Conservation (phyloP, 495 filamentous ascomycete genomes). For the Penicillium macrosclerotiorum region DNA sequence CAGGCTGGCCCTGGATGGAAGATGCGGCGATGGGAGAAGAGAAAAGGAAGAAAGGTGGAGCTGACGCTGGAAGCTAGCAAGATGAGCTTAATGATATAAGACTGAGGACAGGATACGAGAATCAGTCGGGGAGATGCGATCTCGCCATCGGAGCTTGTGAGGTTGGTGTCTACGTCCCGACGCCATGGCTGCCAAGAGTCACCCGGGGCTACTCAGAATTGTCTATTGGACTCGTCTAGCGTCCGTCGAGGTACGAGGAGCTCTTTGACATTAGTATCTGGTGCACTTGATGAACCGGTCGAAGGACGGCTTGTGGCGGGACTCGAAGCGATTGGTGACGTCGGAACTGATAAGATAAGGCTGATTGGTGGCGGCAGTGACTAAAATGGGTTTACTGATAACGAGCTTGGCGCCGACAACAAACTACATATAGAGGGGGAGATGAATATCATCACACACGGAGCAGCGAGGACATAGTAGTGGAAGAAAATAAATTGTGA, state of each 20-base stretch:
- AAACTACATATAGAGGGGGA: not conserved
- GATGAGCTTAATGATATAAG: no score
- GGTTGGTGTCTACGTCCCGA: no score
- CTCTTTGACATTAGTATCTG: no score
- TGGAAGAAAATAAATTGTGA: no score
- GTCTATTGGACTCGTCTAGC: not conserved
- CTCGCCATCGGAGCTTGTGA: constrained; percentile 2
- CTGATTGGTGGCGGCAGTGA: constrained; percentile 22
- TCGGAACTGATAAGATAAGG: constrained; percentile 25
- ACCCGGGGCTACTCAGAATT: no score
- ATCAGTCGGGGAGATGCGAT: constrained; percentile 4
- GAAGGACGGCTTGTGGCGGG: not conserved
- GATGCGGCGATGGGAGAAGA: not conserved
- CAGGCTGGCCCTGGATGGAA: no score
- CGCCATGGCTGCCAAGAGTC: not conserved
- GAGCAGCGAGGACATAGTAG: no score
- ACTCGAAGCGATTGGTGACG: constrained; percentile 20
- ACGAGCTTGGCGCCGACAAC: constrained; percentile 17
- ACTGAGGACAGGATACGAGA: not conserved
- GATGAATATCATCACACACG: not conserved
- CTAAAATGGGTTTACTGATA: constrained; percentile 21
- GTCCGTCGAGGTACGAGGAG: no score
- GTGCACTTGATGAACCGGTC: not conserved
- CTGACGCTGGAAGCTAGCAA: no score
- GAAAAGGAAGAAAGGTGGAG: not conserved